Base-by-base conservation (phyloP, 352 stramenopile genomes). In the Thalassiosira pacifica region DNA sequence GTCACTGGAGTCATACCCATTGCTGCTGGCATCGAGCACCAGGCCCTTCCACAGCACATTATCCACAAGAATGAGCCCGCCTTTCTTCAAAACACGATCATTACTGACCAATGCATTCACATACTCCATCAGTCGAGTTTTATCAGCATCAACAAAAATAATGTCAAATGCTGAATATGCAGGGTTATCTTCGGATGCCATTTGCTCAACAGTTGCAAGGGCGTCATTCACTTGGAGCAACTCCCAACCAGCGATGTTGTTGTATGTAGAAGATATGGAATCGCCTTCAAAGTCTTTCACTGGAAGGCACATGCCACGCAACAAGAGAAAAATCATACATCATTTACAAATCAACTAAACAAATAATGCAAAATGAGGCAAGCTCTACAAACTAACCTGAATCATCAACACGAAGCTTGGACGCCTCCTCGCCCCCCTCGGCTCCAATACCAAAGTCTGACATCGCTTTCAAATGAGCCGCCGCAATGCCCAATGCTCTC, bases 131-230 rank as follows among this genome's bases (percentile, higher is more conserved):
- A 98, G 95, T 32, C 97, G 92, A 26, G 94, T 96, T 84, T 98
- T 98, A 86, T 98, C 97, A 40, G 96, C 96, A 87, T 98, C 97
- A 2, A 98, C 88, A 89, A 98, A 98, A n/a, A 98, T 96, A 26
- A 98, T 85, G 83, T 98, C 97, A 86, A 98, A 98, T 52, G 93
- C 86, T 19, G 91, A 78, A 48, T 66, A 13, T 24, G 63, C n/a
- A 24, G 92, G 63, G 40, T 59, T 61, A 4, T 85, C 82, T n/a
- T n/a, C n/a, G 84, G 90, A 60, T 84, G 87, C 88, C 76, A 95
- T 94, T 37, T 89, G 88, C 77, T 95, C 92, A 10, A 95, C 40
- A 19, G 79, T 91, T 31, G 90, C 92, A 55, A 95, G 82, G 29
- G 92, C 90, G 83, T 95, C 92, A 63, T 86, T 91, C 0, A 94